Evolutionary conservation across 441 rosid species (phyloP), one percentile per base, ranked within the genome.

Genomic region (Aleurites moluccanus): DNA sequence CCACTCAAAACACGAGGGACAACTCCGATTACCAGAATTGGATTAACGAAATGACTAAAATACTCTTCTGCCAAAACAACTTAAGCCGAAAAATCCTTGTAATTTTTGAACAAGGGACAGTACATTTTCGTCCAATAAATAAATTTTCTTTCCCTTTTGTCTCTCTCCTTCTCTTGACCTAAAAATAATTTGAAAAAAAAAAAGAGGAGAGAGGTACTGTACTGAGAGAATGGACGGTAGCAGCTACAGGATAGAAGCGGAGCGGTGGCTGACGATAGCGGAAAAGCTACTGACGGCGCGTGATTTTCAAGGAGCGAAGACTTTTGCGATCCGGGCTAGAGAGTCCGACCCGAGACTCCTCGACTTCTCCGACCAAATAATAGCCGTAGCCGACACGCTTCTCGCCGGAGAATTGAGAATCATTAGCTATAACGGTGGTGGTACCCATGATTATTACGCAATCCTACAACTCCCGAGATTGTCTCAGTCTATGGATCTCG

Each of bases 301-400:
- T n/a, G 99, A 96, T 75, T 82, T 92, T 57, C 90, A 89, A 45
- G 97, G 94, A 45, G 90, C 99, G 0, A 81, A 86, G 74, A 88
- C 85, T 55, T 93, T 88, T 62, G 99, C 98, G 82, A 85, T 87
- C 83, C 88, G 97, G 35, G 97, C 89, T 10, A 83, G 97, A 6
- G 97, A 85, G 45, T 87, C 91, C 18, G 90, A 91, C 85, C 93
- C 97, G 35, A 75, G 87, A 61, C 82, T 89, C 70, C 80, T 79
- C 18, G 82, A 82, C n/a, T 85, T 86, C 14, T 84, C 93, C 0
- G 92, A 88, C 59, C 92, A 84, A 69, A 85, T 93, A 72, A 88
- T 93, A 38, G 93, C 97, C 50, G 88, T 96, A 28, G 91, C 86
- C 77, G 98, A 92, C 82, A 81, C 92, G 45, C 85, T 96, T 20